A percentile compares a stretch with the other conserved stretches of the same genome.
phyloP scores from a whole-genome alignment of 140 eudicot species.

The Oenanthe javanica region DNA sequence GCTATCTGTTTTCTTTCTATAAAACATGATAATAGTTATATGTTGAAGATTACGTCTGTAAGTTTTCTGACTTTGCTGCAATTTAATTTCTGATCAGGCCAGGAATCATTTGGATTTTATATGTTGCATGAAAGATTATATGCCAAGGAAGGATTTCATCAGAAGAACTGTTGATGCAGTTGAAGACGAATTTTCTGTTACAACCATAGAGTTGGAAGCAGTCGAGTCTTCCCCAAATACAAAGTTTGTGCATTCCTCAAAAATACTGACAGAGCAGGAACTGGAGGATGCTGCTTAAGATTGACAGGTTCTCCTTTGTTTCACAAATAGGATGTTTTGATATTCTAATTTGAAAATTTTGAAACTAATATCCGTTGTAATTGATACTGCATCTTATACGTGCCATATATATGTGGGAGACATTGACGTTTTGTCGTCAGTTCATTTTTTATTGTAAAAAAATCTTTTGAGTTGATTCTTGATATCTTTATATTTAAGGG shows the following conservation, averaged over 20 bases:
- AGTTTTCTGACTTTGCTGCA: not conserved
- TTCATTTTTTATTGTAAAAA: not conserved
- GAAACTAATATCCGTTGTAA: not conserved
- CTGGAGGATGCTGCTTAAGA: constrained; percentile 34
- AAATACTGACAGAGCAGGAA: constrained; percentile 41
- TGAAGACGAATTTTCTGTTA: constrained; percentile 35
- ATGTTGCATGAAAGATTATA: constrained; percentile 75
- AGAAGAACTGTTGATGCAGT: constrained; percentile 46
- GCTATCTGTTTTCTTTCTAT: too few species aligned
- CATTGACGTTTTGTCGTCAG: not conserved
- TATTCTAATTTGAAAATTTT: too few species aligned
- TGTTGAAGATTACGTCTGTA: not conserved
- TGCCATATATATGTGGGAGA: not conserved
- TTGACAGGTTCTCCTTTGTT: not conserved
- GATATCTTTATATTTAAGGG: too few species aligned
- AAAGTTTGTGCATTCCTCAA: constrained; percentile 52
- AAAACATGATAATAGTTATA: not conserved
- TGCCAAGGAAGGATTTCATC: constrained; percentile 56
- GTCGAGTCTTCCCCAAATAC: constrained; percentile 16
- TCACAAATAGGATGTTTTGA: too few species aligned
- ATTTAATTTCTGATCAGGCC: constrained; percentile 27
- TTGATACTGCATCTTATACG: not conserved
- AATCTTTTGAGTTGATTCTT: too few species aligned
- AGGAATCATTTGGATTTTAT: constrained; percentile 70
- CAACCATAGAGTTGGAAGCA: constrained; percentile 27